A percentile compares a stretch with the other conserved stretches of the same genome.
phyloP scores from a whole-genome alignment of 1,284 basidiomycete species.

The Irpex lacteus region DNA sequence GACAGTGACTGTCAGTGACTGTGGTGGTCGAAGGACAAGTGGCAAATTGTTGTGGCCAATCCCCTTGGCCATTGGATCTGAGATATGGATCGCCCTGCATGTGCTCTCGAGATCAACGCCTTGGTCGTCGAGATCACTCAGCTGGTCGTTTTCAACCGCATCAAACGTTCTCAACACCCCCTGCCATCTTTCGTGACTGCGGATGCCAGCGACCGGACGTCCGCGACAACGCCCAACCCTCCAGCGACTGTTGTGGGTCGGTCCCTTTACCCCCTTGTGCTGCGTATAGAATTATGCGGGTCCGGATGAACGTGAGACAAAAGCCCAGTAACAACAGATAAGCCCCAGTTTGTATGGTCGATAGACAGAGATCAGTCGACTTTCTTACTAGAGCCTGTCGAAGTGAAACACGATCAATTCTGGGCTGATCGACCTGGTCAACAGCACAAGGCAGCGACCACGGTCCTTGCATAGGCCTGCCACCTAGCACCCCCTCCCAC shows the following conservation, averaged over 20 bases:
- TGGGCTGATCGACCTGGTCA: background rate
- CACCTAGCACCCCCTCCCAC: conserved; percentile 2
- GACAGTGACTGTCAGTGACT: too few relatives aligned
- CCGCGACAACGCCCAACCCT: background rate
- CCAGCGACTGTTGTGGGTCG: too few relatives aligned
- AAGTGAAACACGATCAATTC: conserved; percentile 2
- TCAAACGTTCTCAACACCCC: background rate
- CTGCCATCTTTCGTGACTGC: conserved; percentile 4
- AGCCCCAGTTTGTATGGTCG: background rate
- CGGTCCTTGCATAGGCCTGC: background rate
- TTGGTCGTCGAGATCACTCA: background rate
- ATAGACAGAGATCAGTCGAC: background rate
- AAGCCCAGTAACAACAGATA: background rate
- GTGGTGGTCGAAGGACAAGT: too few relatives aligned
- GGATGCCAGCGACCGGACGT: background rate
- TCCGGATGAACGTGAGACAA: background rate
- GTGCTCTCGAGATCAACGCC: background rate
- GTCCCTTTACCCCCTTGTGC: background rate
- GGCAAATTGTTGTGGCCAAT: background rate
- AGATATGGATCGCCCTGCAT: background rate
- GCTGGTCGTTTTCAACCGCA: background rate
- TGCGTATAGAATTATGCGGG: background rate
- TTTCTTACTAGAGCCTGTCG: background rate
- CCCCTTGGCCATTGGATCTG: background rate
- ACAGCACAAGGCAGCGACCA: background rate